Evolutionary conservation across 2,329 filamentous ascomycete genomes (phyloP).

Genomic region (Fonsecaea pedrosoi): DNA sequence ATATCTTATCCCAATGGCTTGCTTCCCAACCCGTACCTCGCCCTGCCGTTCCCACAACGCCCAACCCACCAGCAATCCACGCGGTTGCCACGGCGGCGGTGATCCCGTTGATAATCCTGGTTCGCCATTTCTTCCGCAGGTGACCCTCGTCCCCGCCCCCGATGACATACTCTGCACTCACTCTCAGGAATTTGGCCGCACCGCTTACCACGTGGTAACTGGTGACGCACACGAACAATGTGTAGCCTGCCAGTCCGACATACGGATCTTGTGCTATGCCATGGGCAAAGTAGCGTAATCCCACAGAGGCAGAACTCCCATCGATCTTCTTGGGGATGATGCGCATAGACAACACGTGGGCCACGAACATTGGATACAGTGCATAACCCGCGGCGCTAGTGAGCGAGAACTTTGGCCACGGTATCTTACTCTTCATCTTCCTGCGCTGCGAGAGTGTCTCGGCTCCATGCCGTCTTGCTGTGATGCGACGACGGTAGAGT

Average conservation of each 20-base stretch:
- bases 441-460: conserved; percentile 61
- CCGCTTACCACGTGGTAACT: conserved; percentile 85
- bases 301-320: conserved; percentile 85
- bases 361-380: conserved; percentile 68
- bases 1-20: conserved; percentile 78
- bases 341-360: conserved; percentile 79
- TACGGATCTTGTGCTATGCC: conserved; percentile 76
- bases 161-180: conserved; percentile 62
- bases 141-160: conserved; percentile 49
- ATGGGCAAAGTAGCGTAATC: conserved; percentile 82
- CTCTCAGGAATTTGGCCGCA: conserved; percentile 78
- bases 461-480: conserved; percentile 76
- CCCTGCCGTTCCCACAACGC: conserved; percentile 76
- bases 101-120: conserved; percentile 73
- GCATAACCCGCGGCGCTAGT: conserved; percentile 76
- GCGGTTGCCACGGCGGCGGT: conserved; percentile 64
- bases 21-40: conserved; percentile 77
- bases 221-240: conserved; percentile 69
- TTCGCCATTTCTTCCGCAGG: conserved; percentile 65
- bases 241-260: conserved; percentile 72
- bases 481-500: conserved; percentile 73
- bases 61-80: conserved; percentile 85
- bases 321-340: conserved; percentile 76
- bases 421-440: conserved; percentile 41
- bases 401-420: conserved; percentile 75